A percentile compares a stretch with the other conserved stretches of the same genome.
Evolutionary conservation across 805 yeast genomes (phyloP).

Genomic region (Wickerhamiella lipophila): DNA sequence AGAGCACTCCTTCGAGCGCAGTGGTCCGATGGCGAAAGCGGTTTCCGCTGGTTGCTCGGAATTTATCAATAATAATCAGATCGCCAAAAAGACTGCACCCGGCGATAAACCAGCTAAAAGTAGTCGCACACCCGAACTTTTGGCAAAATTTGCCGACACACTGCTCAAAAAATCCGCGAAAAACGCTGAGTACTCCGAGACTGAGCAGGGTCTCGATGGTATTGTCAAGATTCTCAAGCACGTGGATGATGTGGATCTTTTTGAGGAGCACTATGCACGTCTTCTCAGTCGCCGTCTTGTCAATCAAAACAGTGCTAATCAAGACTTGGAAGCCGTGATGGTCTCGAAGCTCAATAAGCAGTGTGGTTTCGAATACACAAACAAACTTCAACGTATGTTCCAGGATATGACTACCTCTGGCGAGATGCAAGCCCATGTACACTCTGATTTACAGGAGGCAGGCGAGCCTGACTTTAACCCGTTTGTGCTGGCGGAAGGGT

Average conservation of each 20-base stretch:
- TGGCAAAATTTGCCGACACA: constrained; percentile 81
- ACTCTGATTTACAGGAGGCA: constrained; percentile 32
- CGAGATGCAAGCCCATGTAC: constrained; percentile 52
- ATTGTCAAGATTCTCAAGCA: constrained; percentile 78
- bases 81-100: constrained; percentile 42
- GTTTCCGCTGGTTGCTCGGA: constrained; percentile 78
- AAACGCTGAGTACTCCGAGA: constrained; percentile 51
- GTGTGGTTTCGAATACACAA: constrained; percentile 84
- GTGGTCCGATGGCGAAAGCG: constrained; percentile 70
- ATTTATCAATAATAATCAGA: constrained; percentile 68
- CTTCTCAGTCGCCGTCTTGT: constrained; percentile 79
- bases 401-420: constrained; percentile 79
- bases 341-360: constrained; percentile 79
- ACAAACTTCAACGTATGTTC: constrained; percentile 90
- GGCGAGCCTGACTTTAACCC: constrained; percentile 48
- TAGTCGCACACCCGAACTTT: constrained; percentile 82
- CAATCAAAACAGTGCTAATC: constrained; percentile 72
- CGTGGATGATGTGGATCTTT: constrained; percentile 87
- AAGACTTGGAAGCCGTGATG: constrained; percentile 70
- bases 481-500: constrained; percentile 68
- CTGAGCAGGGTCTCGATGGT: constrained; percentile 61
- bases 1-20: constrained; percentile 51
- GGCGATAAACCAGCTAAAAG: constrained; percentile 19
- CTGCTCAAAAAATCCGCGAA: constrained; percentile 65
- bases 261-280: constrained; percentile 85